Conservation (phyloP, 129 eudicot species). For the Ambrosia trifida region DNA sequence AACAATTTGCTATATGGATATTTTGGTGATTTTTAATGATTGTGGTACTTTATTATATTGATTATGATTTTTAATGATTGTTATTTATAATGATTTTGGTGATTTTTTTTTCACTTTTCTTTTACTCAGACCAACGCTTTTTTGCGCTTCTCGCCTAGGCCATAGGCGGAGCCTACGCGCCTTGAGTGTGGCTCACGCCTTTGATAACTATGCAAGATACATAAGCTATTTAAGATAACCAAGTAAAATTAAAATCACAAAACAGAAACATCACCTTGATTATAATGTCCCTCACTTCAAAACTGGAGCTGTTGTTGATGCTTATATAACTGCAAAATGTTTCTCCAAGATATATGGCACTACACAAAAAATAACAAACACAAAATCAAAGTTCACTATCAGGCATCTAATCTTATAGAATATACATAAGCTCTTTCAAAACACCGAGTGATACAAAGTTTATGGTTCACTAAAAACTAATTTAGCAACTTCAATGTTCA, state of each 20-base stretch:
- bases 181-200: too few relatives aligned
- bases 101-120: too few relatives aligned
- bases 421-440: neutral
- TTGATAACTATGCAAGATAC: neutral
- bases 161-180: too few relatives aligned
- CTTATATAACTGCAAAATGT: conserved; percentile 95
- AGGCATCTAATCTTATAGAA: neutral
- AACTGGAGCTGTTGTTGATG: conserved; percentile 88
- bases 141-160: too few relatives aligned
- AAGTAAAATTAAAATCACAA: neutral
- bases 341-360: conserved; percentile 97
- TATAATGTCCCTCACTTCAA: conserved; percentile 77
- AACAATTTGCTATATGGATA: too few relatives aligned
- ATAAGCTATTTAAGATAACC: conserved; percentile 3
- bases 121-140: too few relatives aligned
- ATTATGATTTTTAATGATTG: too few relatives aligned
- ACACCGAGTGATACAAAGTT: neutral
- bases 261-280: conserved; percentile 57
- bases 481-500: too few relatives aligned
- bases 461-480: neutral
- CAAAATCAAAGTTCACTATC: neutral
- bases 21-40: too few relatives aligned
- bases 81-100: too few relatives aligned
- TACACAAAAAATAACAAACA: conserved; percentile 31
- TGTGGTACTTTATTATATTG: too few relatives aligned